A percentile compares a stretch with the other conserved stretches of the same genome.
These are phyloP conservation scores for Linnemannia zychae DNA, from an alignment of 192 early-diverging fungal genomes.

Conservation along the genomic window DNA sequence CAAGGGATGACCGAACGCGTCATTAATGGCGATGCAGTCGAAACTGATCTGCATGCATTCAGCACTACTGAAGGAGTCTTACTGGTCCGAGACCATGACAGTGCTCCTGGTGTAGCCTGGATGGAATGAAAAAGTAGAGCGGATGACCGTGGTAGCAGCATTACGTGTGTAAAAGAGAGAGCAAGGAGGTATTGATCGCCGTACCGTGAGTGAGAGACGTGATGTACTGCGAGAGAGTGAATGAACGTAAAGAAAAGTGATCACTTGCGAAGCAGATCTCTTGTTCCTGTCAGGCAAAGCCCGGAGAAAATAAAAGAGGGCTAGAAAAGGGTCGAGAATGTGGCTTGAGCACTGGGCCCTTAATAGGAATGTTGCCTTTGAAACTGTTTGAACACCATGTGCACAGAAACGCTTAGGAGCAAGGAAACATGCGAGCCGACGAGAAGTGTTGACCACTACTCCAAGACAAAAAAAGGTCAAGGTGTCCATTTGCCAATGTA, in stretches of 20 bases:
- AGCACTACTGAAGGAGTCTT: neutral
- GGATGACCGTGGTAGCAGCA: neutral
- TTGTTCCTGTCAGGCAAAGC: neutral
- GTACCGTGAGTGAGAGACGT: neutral
- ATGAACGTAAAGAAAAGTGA: neutral
- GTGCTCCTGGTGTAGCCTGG: neutral
- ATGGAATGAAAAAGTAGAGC: neutral
- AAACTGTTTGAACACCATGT: no score
- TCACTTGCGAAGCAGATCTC: neutral
- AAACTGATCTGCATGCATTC: neutral
- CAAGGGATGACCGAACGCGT: neutral
- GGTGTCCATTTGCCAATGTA: no score
- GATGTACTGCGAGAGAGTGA: no score
- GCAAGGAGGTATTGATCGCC: neutral
- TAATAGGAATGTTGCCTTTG: neutral
- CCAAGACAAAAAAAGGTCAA: no score
- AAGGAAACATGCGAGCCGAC: no score
- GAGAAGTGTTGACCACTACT: no score
- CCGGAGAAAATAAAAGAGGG: neutral
- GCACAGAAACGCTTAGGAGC: no score
- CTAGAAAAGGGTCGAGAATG: neutral
- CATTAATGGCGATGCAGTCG: neutral
- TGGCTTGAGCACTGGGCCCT: constrained; percentile 1
- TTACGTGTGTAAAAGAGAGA: neutral
- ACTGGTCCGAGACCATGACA: neutral